Percentiles rank a stretch among this genome's conserved stretches.
These are phyloP conservation scores for Rosa hybrid DNA, from an alignment of 331 rosid genomes.

Conservation along the genomic window DNA sequence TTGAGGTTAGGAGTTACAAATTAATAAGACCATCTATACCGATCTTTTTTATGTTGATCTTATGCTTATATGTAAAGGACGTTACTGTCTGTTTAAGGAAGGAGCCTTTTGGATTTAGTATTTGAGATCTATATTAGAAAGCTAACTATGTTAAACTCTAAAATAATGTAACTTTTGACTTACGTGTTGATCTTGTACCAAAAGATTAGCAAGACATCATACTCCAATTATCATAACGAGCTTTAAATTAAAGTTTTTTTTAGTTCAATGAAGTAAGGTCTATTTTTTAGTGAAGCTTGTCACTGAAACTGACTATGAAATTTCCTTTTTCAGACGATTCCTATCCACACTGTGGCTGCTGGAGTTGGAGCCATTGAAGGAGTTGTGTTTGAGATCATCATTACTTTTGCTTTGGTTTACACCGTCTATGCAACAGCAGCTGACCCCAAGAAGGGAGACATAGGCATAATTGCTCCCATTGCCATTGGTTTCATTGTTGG, in stretches of 20 bases:
- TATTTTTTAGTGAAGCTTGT: not conserved
- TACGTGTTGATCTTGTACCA: not conserved
- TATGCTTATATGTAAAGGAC: not conserved
- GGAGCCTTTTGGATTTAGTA: not conserved
- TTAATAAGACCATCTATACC: not conserved
- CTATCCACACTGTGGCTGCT: conserved; percentile 64
- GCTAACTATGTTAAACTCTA: not conserved
- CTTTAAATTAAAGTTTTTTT: not conserved
- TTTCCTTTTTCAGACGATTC: conserved; percentile 47
- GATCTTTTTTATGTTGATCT: not conserved
- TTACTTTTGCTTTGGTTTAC: conserved; percentile 84
- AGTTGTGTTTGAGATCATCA: conserved; percentile 69
- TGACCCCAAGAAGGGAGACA: conserved; percentile 79
- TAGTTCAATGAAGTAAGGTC: not conserved
- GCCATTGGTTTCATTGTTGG: conserved; percentile 93
- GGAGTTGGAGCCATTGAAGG: conserved; percentile 72
- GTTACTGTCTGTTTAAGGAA: not conserved
- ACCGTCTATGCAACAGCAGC: conserved; percentile 94
- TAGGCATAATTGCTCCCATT: conserved; percentile 89
- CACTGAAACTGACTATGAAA: not conserved
- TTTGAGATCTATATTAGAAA: not conserved
- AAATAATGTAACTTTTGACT: not conserved
- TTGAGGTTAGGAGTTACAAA: not conserved
- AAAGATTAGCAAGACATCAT: not conserved
- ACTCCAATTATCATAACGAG: not conserved